phyloP scores from a whole-genome alignment of 208 protist genomes.

The Acanthamoeba lenticulata region DNA sequence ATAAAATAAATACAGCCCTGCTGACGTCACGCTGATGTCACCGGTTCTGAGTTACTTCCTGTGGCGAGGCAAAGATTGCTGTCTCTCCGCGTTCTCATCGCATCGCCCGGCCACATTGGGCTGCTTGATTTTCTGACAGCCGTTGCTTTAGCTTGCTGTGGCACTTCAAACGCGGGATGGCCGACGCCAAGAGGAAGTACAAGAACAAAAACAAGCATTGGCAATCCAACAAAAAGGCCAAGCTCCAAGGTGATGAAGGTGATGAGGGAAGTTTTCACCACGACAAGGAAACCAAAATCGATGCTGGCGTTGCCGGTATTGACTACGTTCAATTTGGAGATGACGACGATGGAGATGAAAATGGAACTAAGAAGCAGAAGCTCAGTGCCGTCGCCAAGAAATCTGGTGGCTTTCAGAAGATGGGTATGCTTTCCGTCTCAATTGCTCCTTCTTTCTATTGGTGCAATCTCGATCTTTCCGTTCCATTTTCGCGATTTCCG shows the following conservation, averaged over 20 bases:
- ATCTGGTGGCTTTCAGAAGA: constrained; percentile 40
- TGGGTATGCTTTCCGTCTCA: neutral
- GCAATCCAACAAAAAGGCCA: neutral
- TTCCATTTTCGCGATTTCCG: neutral
- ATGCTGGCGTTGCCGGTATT: neutral
- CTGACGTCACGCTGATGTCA: too few relatives aligned
- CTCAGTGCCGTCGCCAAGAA: constrained; percentile 4
- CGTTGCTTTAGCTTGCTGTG: too few relatives aligned
- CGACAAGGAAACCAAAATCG: neutral
- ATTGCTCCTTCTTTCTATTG: neutral
- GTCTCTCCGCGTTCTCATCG: too few relatives aligned
- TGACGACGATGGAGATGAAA: neutral
- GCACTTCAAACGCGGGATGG: too few relatives aligned
- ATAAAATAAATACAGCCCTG: too few relatives aligned
- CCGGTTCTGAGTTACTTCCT: too few relatives aligned
- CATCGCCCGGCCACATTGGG: too few relatives aligned
- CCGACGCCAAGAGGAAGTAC: neutral
- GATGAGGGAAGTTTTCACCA: too few relatives aligned
- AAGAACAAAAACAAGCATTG: neutral
- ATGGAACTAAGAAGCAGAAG: neutral
- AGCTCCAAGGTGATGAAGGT: too few relatives aligned
- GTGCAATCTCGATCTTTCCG: neutral
- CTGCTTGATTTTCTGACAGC: too few relatives aligned
- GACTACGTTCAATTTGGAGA: neutral
- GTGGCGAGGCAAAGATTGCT: too few relatives aligned